A percentile compares a stretch with the other conserved stretches of the same genome.
Conservation (phyloP, 352 stramenopile genomes). For the Globisporangium okanoganense region DNA sequence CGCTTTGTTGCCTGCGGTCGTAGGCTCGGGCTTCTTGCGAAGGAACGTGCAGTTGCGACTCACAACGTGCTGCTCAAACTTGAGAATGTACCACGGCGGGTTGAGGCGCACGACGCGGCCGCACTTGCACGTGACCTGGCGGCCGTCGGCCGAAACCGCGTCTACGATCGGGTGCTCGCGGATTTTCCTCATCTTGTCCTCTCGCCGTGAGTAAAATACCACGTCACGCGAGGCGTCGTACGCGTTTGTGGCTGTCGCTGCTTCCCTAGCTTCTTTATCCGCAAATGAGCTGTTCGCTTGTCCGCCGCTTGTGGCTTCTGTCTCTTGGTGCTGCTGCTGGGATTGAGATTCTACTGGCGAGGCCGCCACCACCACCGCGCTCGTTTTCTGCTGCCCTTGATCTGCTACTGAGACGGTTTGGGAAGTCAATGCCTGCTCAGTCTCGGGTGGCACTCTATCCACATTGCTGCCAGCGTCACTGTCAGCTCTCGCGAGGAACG, state of each 20-base stretch:
- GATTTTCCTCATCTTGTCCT: conserved; percentile 63
- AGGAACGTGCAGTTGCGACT: conserved; percentile 79
- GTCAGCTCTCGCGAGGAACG: conserved; percentile 40
- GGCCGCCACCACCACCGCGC: background rate
- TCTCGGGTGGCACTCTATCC: background rate
- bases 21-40: conserved; percentile 22
- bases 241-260: conserved; percentile 16
- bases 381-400: background rate
- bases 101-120: conserved; percentile 68
- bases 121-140: conserved; percentile 62
- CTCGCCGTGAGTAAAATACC: conserved; percentile 44
- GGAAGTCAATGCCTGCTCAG: background rate
- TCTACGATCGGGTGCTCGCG: conserved; percentile 53
- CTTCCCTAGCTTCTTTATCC: background rate
- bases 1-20: background rate
- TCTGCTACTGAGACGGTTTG: background rate
- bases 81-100: conserved; percentile 82
- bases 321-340: background rate
- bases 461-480: conserved; percentile 6
- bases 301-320: background rate
- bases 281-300: background rate
- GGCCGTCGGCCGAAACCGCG: conserved; percentile 43
- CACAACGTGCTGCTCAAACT: conserved; percentile 83
- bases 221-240: conserved; percentile 26
- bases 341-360: background rate